Percentiles rank a stretch among this genome's conserved stretches.
phyloP scores from a whole-genome alignment of 2,329 filamentous ascomycete species.

The Exophiala viscosa region DNA sequence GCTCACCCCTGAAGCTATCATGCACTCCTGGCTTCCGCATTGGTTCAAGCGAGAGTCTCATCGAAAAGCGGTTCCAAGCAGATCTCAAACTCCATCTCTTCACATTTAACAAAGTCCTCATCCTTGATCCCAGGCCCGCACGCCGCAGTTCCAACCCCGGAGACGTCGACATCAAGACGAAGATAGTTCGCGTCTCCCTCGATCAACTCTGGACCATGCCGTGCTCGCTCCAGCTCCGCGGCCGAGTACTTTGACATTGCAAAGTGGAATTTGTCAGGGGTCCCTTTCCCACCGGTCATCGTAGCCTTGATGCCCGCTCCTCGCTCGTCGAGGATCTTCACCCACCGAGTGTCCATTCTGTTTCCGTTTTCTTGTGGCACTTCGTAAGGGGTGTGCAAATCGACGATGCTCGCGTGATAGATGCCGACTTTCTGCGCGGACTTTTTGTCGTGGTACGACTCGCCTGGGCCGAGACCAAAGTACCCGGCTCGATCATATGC shows the following conservation, averaged over 20 bases:
- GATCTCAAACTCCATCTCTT: conserved; percentile 10
- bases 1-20: no score
- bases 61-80: conserved; percentile 2
- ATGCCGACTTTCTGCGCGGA: conserved; percentile 53
- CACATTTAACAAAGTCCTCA: conserved; percentile 10
- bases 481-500: conserved; percentile 51
- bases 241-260: conserved; percentile 53
- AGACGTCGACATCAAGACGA: conserved; percentile 31
- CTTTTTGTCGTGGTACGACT: conserved; percentile 66
- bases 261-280: conserved; percentile 48
- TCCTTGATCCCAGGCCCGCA: conserved; percentile 19
- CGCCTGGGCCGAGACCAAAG: conserved; percentile 62
- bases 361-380: conserved; percentile 67
- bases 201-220: conserved; percentile 60
- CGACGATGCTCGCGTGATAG: conserved; percentile 40
- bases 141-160: conserved; percentile 31
- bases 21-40: no score
- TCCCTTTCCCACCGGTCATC: conserved; percentile 2
- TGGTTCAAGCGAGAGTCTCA: not conserved
- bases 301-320: not conserved
- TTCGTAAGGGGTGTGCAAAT: conserved; percentile 59
- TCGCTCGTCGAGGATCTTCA: conserved; percentile 33
- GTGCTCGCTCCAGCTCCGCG: conserved; percentile 53
- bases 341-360: conserved; percentile 57
- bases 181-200: conserved; percentile 23